These are phyloP conservation scores for Telopea speciosissima DNA, from an alignment of 177 flowering plant genomes.

Conservation along the genomic window DNA sequence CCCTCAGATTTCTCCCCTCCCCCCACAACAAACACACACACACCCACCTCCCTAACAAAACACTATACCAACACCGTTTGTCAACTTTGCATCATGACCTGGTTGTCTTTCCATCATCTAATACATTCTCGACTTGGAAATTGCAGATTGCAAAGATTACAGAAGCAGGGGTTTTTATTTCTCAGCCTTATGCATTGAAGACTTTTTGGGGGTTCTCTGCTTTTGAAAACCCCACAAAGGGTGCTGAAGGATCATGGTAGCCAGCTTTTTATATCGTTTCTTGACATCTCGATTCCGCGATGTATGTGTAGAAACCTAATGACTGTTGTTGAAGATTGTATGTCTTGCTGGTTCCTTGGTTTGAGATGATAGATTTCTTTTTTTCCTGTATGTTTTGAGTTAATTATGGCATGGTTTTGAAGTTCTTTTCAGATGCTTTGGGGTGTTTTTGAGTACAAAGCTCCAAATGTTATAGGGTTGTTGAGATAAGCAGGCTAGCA, in stretches of 20 bases:
- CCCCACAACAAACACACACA: no score
- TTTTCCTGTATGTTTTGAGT: no score
- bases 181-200: conserved; percentile 46
- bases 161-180: conserved; percentile 50
- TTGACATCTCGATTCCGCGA: background rate
- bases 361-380: background rate
- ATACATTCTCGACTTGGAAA: background rate
- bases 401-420: background rate
- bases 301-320: background rate
- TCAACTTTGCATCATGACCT: no score
- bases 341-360: background rate
- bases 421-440: background rate
- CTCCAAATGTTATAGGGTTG: no score
- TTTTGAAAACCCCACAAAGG: conserved; percentile 35
- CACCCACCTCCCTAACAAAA: no score
- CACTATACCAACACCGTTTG: no score
- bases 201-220: conserved; percentile 70
- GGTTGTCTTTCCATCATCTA: no score
- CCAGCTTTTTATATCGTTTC: background rate
- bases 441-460: background rate
- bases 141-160: conserved; percentile 77
- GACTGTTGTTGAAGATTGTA: background rate
- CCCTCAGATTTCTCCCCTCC: no score
- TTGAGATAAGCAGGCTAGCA: no score
- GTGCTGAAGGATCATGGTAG: conserved; percentile 86